phyloP scores from a whole-genome alignment of 768 basidiomycete species.

The Leccinellum albellum region DNA sequence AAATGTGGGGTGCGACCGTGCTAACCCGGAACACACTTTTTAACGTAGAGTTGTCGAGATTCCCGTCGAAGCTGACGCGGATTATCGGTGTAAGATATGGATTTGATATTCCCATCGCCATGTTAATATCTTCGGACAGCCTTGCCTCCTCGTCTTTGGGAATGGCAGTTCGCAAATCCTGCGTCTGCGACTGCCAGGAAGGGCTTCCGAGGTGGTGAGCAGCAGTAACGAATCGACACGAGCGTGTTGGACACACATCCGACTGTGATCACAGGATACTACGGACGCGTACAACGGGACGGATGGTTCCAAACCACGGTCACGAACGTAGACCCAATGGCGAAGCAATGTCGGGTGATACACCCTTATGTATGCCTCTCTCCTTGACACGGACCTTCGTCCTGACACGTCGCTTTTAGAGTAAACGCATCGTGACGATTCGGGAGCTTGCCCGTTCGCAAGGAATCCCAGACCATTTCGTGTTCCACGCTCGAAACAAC shows the following conservation, averaged over 20 bases:
- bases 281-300: constrained; percentile 55
- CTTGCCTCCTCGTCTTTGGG: constrained; percentile 42
- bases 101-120: background rate
- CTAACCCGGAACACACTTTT: background rate
- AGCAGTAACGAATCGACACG: background rate
- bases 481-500: constrained; percentile 50
- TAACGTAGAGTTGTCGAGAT: constrained; percentile 53
- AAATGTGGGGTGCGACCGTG: background rate
- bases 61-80: constrained; percentile 53
- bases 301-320: constrained; percentile 69
- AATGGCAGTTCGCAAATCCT: constrained; percentile 63
- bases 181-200: constrained; percentile 50
- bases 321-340: constrained; percentile 75
- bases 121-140: constrained; percentile 1
- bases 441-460: constrained; percentile 78
- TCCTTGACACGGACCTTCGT: background rate
- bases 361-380: constrained; percentile 53
- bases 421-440: constrained; percentile 66
- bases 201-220: constrained; percentile 50
- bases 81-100: constrained; percentile 54
- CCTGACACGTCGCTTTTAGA: constrained; percentile 37
- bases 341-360: constrained; percentile 69
- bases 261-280: constrained; percentile 39
- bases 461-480: constrained; percentile 75
- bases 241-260: background rate